These are phyloP conservation scores for Backusella westeae DNA, from an alignment of 192 early-diverging fungal genomes.

Conservation along the genomic window DNA sequence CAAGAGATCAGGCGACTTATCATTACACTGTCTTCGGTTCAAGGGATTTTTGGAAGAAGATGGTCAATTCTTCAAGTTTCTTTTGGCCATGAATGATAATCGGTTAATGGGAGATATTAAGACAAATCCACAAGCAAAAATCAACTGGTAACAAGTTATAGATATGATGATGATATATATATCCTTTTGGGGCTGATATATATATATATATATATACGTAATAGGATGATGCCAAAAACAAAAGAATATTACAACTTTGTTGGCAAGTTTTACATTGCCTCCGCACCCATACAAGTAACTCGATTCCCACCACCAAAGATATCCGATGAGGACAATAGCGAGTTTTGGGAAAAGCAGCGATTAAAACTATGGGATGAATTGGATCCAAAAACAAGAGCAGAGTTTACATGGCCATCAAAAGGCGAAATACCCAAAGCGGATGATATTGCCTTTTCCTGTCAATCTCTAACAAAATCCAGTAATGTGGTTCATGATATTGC, in stretches of 20 bases:
- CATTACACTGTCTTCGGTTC: conserved; percentile 60
- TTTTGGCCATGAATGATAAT: conserved; percentile 66
- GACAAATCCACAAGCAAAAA: conserved; percentile 56
- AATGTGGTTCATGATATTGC: conserved; percentile 61
- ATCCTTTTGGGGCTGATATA: neutral
- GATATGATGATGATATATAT: neutral
- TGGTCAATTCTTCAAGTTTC: conserved; percentile 58
- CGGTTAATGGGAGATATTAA: conserved; percentile 71
- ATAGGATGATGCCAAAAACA: conserved; percentile 69
- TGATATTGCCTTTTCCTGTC: conserved; percentile 55
- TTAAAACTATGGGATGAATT: conserved; percentile 56
- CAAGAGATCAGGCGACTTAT: conserved; percentile 43
- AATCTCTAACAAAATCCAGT: conserved; percentile 45
- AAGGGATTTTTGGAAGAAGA: conserved; percentile 67
- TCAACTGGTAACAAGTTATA: conserved; percentile 55
- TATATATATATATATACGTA: neutral
- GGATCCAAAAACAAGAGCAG: conserved; percentile 54
- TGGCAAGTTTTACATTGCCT: conserved; percentile 69
- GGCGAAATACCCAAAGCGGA: conserved; percentile 51
- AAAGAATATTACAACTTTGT: conserved; percentile 65
- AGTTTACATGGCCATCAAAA: conserved; percentile 66
- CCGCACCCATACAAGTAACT: conserved; percentile 64
- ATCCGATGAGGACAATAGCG: conserved; percentile 37
- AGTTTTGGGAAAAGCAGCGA: conserved; percentile 71
- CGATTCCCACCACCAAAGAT: conserved; percentile 61